Evolutionary conservation across 2,329 filamentous ascomycete genomes (phyloP), one percentile per base, ranked within the genome.

Genomic region (Aspergillus sp.): DNA sequence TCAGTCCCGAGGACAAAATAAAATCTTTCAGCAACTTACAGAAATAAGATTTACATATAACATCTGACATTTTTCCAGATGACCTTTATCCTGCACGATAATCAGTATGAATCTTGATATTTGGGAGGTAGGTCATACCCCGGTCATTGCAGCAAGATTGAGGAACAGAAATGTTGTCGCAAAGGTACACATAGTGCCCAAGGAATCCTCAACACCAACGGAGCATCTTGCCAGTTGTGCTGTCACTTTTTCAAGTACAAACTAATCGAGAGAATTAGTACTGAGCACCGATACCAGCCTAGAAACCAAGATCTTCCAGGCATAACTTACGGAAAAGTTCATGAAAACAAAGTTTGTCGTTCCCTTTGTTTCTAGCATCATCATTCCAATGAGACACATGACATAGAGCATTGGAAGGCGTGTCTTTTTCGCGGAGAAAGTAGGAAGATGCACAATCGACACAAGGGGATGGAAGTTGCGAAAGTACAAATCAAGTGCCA

Each of bases 321-420:
- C 3, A 9, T 2, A 5, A 46, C 58, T 26, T 40, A 64, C 70
- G 3, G 66, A 58, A 47, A 75, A 76, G 42, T 71, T 73, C 32
- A 64, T 65, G 6, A 66, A 66, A 7, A 76, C 72, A 53, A 77
- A 78, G 28, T 65, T 69, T 0, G 71, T 69, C 8, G 74, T 73
- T 8, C 74, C 74, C 36, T 72, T 74, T 1, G 74, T 77, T 7
- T 73, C 74, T 33, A 78, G 54, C 40, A 77, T 69, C 39, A 73
- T 72, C 52, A 78, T 65, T 4, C 75, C 75, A 30, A 78, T 73
- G 10, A 77, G 65, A 50, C 73, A 77, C 72, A 78, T 78, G 19
- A 69, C 68, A 38, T 77, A 71, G 1, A 78, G 57, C 12, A 78
- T 56, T 7, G 73, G 66, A 19, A 65, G 61, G 13, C 68, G 68